Percentiles rank a stretch among this genome's conserved stretches.
Evolutionary conservation across 176 grass and related monocot genomes (phyloP).

Genomic region (Avena insularis): DNA sequence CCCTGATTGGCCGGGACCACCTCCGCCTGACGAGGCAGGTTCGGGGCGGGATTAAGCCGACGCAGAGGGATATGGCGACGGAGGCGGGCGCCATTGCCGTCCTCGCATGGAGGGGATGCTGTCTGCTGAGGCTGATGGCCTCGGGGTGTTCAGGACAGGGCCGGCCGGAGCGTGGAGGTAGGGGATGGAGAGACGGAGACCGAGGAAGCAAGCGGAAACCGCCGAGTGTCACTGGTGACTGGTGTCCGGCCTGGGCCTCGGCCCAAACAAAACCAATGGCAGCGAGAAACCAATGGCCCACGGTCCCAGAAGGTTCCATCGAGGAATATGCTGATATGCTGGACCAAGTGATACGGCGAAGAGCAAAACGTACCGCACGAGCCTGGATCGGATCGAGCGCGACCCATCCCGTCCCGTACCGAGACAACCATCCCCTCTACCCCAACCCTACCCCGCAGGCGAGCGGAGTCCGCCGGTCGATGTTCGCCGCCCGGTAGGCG

Average conservation of each 20-base stretch:
- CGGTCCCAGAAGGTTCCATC: neutral
- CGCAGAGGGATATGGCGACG: constrained; percentile 18
- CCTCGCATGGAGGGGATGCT: constrained; percentile 42
- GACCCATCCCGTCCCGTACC: constrained; percentile 4
- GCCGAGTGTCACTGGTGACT: neutral
- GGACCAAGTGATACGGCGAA: neutral
- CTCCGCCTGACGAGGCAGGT: neutral
- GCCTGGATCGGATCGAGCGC: constrained; percentile 3
- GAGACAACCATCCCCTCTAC: neutral
- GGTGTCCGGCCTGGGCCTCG: neutral
- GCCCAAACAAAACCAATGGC: neutral
- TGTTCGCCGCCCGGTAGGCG: constrained; percentile 15
- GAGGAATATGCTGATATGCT: neutral
- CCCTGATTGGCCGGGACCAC: constrained; percentile 39
- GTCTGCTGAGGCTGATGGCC: neutral
- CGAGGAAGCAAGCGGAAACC: neutral
- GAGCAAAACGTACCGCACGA: neutral
- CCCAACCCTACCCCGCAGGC: neutral
- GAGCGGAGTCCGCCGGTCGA: neutral
- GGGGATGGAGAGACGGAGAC: constrained; percentile 8
- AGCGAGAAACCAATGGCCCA: neutral
- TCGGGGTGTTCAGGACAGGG: neutral
- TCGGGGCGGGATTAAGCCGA: neutral
- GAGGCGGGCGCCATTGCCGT: constrained; percentile 56
- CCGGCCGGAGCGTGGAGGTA: neutral